Percentiles rank a stretch among this genome's conserved stretches.
Evolutionary conservation across 352 stramenopile genomes (phyloP).

Genomic region (Globisporangium uncinulatum): DNA sequence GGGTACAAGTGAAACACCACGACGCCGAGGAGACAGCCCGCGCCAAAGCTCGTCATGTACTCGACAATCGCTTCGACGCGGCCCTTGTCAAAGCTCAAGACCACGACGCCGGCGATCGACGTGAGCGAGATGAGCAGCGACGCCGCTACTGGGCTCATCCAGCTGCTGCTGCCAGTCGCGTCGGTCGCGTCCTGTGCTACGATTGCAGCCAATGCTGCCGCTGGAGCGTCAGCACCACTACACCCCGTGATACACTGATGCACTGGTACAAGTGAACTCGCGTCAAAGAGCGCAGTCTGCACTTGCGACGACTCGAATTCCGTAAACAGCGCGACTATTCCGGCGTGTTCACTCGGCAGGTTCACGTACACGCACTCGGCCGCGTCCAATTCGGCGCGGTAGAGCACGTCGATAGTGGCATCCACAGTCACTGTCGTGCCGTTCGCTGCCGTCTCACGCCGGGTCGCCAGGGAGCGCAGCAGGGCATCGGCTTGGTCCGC

Average conservation of each 20-base stretch:
- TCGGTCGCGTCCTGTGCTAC: too few relatives aligned
- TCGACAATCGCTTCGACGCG: conserved; percentile 13
- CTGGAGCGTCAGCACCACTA: not conserved
- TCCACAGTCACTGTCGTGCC: not conserved
- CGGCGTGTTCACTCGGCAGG: not conserved
- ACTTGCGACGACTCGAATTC: conserved; percentile 3
- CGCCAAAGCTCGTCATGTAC: conserved; percentile 18
- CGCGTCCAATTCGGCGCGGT: conserved; percentile 8
- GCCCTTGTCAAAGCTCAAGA: conserved; percentile 19
- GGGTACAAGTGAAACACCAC: conserved; percentile 35
- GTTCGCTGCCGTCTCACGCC: not conserved
- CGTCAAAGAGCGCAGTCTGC: not conserved
- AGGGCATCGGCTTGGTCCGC: not conserved
- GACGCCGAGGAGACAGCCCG: conserved; percentile 30
- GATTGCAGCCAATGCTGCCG: not conserved
- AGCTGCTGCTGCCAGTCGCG: not conserved
- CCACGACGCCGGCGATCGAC: conserved; percentile 16
- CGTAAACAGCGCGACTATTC: conserved; percentile 5
- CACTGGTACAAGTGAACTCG: not conserved
- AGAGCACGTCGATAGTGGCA: not conserved
- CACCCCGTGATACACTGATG: conserved; percentile 9
- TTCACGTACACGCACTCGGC: conserved; percentile 4
- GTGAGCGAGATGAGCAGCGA: conserved; percentile 18
- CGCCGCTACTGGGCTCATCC: conserved; percentile 11
- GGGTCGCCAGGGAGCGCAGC: not conserved